Percentiles rank a stretch among this genome's conserved stretches.
Evolutionary conservation across 2,329 filamentous ascomycete species (phyloP).

Genomic region (Endocalyx cinctus): DNA sequence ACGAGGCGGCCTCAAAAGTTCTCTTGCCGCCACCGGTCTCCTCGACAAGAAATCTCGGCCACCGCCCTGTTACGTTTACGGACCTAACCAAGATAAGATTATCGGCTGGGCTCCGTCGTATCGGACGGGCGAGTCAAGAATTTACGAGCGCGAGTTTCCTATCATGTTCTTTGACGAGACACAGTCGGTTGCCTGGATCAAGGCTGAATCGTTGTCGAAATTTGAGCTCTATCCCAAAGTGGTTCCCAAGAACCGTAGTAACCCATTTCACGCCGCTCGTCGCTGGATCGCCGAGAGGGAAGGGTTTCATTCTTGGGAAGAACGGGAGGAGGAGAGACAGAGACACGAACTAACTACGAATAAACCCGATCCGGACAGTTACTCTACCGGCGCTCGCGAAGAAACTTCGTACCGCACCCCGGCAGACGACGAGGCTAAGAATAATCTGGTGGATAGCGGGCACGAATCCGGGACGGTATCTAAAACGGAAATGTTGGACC

Average conservation of each 20-base stretch:
- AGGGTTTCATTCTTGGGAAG: slow-evolving; percentile 19
- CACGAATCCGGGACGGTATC: too few relatives aligned
- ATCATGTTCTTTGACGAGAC: slow-evolving; percentile 33
- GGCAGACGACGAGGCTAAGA: too few relatives aligned
- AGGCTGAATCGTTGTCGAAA: slow-evolving; percentile 13
- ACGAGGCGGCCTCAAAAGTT: slow-evolving; percentile 22
- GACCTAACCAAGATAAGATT: slow-evolving; percentile 24
- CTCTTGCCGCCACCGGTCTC: slow-evolving; percentile 26
- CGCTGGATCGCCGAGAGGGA: slow-evolving; percentile 21
- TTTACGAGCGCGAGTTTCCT: slow-evolving; percentile 32
- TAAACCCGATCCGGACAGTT: too few relatives aligned
- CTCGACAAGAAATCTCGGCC: slow-evolving; percentile 16
- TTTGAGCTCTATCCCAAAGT: slow-evolving; percentile 18
- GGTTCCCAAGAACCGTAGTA: slow-evolving; percentile 7
- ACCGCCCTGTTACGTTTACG: slow-evolving; percentile 31
- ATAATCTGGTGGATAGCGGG: too few relatives aligned
- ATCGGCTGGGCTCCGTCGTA: slow-evolving; percentile 32
- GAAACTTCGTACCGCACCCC: too few relatives aligned
- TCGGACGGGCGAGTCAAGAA: slow-evolving; percentile 28
- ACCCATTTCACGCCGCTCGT: slow-evolving; percentile 20
- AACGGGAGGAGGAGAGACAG: slow-evolving; percentile 14
- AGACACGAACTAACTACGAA: too few relatives aligned
- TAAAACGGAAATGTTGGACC: too few relatives aligned
- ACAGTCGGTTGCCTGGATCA: slow-evolving; percentile 20
- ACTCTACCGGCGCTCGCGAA: too few relatives aligned